phyloP scores from a whole-genome alignment of 2,329 filamentous ascomycete genomes.

The Ustulina deusta region DNA sequence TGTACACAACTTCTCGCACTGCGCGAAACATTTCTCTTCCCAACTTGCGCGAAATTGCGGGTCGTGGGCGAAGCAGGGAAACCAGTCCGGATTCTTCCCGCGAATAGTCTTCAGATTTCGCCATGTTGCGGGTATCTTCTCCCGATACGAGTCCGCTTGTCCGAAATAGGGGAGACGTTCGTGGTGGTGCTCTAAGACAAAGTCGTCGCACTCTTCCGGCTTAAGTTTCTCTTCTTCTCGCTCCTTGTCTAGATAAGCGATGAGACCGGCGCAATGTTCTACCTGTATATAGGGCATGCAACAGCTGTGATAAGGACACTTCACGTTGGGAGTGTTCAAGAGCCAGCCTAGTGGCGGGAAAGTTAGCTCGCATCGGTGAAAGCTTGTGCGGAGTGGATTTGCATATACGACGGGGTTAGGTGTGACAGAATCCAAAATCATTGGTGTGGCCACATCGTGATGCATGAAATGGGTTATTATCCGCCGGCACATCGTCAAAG shows the following conservation, averaged over 20 bases:
- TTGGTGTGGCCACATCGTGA: constrained; percentile 45
- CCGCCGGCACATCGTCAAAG: constrained; percentile 43
- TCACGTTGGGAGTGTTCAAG: neutral
- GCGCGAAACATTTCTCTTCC: constrained; percentile 16
- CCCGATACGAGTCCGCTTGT: neutral
- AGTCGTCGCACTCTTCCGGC: constrained; percentile 42
- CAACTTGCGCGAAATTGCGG: neutral
- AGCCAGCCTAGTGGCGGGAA: constrained; percentile 13
- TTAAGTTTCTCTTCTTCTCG: constrained; percentile 9
- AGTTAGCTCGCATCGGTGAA: constrained; percentile 44
- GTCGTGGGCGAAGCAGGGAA: constrained; percentile 24
- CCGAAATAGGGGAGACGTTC: constrained; percentile 41
- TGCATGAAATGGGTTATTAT: constrained; percentile 46
- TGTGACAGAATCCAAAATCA: constrained; percentile 36
- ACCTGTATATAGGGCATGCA: constrained; percentile 30
- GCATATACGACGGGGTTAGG: constrained; percentile 26
- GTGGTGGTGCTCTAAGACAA: constrained; percentile 43
- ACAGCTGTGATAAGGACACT: constrained; percentile 47
- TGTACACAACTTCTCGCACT: constrained; percentile 37
- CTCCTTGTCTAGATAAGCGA: neutral
- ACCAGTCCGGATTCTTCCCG: neutral
- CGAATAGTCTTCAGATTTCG: constrained; percentile 17
- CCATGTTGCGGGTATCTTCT: constrained; percentile 37
- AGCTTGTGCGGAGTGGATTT: constrained; percentile 41
- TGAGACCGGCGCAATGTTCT: constrained; percentile 32